Base-by-base conservation (phyloP, 2,329 filamentous ascomycete species). In the Exophiala sp. region DNA sequence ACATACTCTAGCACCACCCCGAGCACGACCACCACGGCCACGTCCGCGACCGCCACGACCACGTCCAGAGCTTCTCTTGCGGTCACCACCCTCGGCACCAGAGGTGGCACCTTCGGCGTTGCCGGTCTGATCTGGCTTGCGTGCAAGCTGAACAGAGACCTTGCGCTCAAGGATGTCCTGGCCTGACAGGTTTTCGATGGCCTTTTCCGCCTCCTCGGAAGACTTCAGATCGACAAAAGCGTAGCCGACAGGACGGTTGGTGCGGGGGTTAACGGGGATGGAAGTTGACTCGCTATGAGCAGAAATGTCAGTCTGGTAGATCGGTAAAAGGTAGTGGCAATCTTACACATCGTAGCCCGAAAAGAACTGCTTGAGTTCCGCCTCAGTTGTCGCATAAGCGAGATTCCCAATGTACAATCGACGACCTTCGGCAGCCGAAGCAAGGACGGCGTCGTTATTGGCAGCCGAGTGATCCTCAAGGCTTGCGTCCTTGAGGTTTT, bases 341-440 rank as follows among this genome's bases (percentile, higher is more conserved):
- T 29, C 92, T 84, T 84, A 99, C 94, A 99, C 90, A 82, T 94
- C 88, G 84, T 96, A 97, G 78, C 87, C 89, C 84, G 94, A 92
- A 88, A 99, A 99, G 85, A 99, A 99, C 69, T 94, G 89, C 84
- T 95, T 96, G 84, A 99, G 90, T 87, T 96, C 91, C 87, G 89
- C 94, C 89, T 97, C 94, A 76, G 91, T 96, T 86, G 94, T 97
- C 87, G 92, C 91, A 78, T 99, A 99, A 71, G 94, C 94, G 85
- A 99, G 89, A 84, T 99, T 99, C 83, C 94, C 94, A 82, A 99
- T 97, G 82, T 99, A 99, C 71, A 99, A 88, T 81, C 94, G 72
- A 82, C 94, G 90, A 76, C 94, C 92, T 83, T 99, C 94, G 77
- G 92, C 91, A 76, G 94, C 94, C 80, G 91, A 96, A 78, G 91